Base-by-base conservation (phyloP, 2,329 filamentous ascomycete genomes). In the Aspergillus sp. region DNA sequence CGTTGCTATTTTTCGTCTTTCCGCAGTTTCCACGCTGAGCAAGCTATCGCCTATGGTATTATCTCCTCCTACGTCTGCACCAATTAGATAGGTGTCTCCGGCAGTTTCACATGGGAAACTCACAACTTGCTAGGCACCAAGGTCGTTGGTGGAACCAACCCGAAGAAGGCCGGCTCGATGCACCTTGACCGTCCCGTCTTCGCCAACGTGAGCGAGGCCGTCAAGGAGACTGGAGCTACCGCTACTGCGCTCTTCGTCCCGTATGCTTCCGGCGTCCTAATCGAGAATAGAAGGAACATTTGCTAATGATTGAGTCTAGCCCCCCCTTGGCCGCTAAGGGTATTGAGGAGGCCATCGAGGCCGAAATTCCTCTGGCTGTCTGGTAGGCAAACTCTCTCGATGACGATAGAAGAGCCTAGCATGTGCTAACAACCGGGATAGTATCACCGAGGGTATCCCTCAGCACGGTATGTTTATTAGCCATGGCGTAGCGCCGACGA, bases 1-100 rank as follows among this genome's bases (percentile, higher is more conserved):
- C 67, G 51, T 63, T 59, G 63, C 60, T 52, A 49, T 60, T 64
- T 63, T 55, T 55, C 63, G 57, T 52, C 52, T 39, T 58, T 61
- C 53, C 55, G 58, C 55, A 98, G 94, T 72, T 99, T 99, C 86
- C 95, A 99, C 80, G 95, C 95, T 69, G 87, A 92, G 79, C 93
- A 97, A 83, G 95, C 95, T 69, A 97, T 99, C 80, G 95, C 96
- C 80, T 99, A 99, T 82, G 95, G 92, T 96, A 91, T 55, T 21
- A 56, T 58, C 28, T 65, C 62, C 56, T 58, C 59, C 65, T 63
- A 19, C 43, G 13, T 23, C 5, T 59, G 54, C 61, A 45, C 54
- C 38, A 32, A 60, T 45, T 45, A 38, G 51, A 25, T 59, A 17
- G n/a, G 36, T 39, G 38, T 57, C 19, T 52, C 43, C 45, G 10